A percentile compares a stretch with the other conserved stretches of the same genome.
Evolutionary conservation across 768 basidiomycete genomes (phyloP).

Genomic region (Termitomyces sp.): DNA sequence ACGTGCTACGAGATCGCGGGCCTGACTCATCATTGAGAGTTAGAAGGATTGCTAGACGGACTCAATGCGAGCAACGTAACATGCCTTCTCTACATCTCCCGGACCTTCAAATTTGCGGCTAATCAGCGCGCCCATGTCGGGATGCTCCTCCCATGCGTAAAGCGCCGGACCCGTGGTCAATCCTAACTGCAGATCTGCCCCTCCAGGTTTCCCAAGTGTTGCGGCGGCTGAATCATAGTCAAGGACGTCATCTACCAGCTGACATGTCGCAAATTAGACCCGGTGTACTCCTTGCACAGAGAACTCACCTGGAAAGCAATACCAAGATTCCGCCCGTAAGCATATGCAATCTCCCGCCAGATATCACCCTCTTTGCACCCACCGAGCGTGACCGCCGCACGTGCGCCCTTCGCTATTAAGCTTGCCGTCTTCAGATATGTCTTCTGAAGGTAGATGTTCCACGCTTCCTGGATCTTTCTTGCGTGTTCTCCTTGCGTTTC

Average conservation of each 20-base stretch:
- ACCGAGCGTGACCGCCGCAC: slow-evolving; percentile 84
- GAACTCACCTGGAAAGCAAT: slow-evolving; percentile 86
- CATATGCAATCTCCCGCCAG: slow-evolving; percentile 94
- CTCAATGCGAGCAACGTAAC: slow-evolving; percentile 11
- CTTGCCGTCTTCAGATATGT: slow-evolving; percentile 93
- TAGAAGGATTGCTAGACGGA: neutral
- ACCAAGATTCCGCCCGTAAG: slow-evolving; percentile 88
- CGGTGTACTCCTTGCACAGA: neutral
- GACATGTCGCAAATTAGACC: neutral
- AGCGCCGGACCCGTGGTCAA: slow-evolving; percentile 91
- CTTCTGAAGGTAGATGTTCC: slow-evolving; percentile 85
- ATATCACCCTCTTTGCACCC: slow-evolving; percentile 79
- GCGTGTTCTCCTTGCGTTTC: slow-evolving; percentile 18
- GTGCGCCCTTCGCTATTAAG: slow-evolving; percentile 86
- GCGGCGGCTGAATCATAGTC: slow-evolving; percentile 81
- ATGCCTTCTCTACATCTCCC: slow-evolving; percentile 84
- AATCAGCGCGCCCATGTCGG: slow-evolving; percentile 84
- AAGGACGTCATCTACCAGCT: slow-evolving; percentile 95
- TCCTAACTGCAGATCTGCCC: slow-evolving; percentile 77
- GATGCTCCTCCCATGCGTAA: slow-evolving; percentile 92
- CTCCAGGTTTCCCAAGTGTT: slow-evolving; percentile 86
- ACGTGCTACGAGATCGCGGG: slow-evolving; percentile 63
- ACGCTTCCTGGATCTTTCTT: slow-evolving; percentile 36
- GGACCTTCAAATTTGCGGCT: slow-evolving; percentile 71
- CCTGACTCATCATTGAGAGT: slow-evolving; percentile 35